A percentile compares a stretch with the other conserved stretches of the same genome.
These are phyloP conservation scores for Colletotrichum sojae DNA, from an alignment of 2,329 filamentous ascomycete genomes.

Conservation along the genomic window DNA sequence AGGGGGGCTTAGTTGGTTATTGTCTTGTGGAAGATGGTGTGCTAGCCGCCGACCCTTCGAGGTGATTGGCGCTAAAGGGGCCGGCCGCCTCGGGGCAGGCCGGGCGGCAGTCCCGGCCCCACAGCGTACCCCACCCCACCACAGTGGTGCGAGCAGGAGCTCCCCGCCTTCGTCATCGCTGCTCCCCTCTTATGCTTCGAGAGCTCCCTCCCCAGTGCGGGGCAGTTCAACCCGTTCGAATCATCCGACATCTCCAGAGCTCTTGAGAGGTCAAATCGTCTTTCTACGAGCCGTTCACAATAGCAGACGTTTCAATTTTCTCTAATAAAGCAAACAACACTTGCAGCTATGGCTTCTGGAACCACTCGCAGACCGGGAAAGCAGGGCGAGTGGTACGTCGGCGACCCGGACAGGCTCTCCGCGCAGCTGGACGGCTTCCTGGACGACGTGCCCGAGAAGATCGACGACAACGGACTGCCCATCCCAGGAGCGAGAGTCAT, in stretches of 20 bases:
- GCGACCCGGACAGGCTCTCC: constrained; percentile 70
- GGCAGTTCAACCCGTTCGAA: constrained; percentile 7
- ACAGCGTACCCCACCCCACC: neutral
- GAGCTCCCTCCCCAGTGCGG: constrained; percentile 19
- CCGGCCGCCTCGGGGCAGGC: constrained; percentile 2
- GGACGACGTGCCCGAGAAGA: constrained; percentile 74
- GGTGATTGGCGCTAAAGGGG: neutral
- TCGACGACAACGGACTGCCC: constrained; percentile 75
- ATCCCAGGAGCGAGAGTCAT: constrained; percentile 83
- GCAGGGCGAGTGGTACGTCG: constrained; percentile 90
- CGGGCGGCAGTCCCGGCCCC: constrained; percentile 18
- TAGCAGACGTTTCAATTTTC: too few species aligned
- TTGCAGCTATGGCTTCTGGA: neutral
- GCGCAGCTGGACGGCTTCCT: constrained; percentile 82
- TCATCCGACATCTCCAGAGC: constrained; percentile 16
- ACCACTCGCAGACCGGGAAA: constrained; percentile 69
- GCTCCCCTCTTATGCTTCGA: neutral
- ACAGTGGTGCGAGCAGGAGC: constrained; percentile 3
- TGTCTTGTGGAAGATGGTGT: neutral
- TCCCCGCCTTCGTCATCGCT: constrained; percentile 28
- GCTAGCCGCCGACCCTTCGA: neutral
- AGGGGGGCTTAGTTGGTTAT: neutral
- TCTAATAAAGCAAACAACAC: neutral
- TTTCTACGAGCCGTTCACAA: neutral
- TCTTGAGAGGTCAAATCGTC: neutral